These are phyloP conservation scores for Trifolium repens DNA, from an alignment of 306 rosid species.

Conservation along the genomic window DNA sequence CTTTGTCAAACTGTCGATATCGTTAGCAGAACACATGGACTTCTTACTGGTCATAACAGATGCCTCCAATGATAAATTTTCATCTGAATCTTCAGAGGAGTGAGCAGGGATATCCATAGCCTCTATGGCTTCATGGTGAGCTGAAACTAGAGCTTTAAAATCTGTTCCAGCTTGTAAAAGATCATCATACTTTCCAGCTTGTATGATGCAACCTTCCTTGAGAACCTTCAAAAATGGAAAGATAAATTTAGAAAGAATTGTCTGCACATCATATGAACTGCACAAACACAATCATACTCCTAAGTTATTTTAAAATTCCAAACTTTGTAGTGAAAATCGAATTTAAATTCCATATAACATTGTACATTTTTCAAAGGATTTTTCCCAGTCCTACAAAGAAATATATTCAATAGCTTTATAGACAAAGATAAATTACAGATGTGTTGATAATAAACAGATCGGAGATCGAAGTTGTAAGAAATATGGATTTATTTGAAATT, in stretches of 20 bases:
- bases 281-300: constrained; percentile 23
- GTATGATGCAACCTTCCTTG: constrained; percentile 84
- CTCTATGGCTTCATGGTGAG: constrained; percentile 98
- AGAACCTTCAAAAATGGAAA: constrained; percentile 71
- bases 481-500: too few relatives aligned
- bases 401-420: too few relatives aligned
- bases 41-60: constrained; percentile 56
- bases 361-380: constrained; percentile 12
- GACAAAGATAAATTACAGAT: too few relatives aligned
- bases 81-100: constrained; percentile 92
- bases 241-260: constrained; percentile 33
- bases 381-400: neutral
- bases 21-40: constrained; percentile 51
- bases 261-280: constrained; percentile 33
- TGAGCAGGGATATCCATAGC: constrained; percentile 95
- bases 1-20: constrained; percentile 74
- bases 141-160: constrained; percentile 85
- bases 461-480: too few relatives aligned
- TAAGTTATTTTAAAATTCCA: constrained; percentile 13
- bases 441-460: too few relatives aligned
- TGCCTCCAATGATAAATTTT: constrained; percentile 60
- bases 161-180: constrained; percentile 98
- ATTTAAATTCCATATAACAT: constrained; percentile 2
- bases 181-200: constrained; percentile 94
- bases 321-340: constrained; percentile 23